A percentile compares a stretch with the other conserved stretches of the same genome.
Evolutionary conservation across 352 stramenopile genomes (phyloP).

Genomic region (Ophiocytium majus): DNA sequence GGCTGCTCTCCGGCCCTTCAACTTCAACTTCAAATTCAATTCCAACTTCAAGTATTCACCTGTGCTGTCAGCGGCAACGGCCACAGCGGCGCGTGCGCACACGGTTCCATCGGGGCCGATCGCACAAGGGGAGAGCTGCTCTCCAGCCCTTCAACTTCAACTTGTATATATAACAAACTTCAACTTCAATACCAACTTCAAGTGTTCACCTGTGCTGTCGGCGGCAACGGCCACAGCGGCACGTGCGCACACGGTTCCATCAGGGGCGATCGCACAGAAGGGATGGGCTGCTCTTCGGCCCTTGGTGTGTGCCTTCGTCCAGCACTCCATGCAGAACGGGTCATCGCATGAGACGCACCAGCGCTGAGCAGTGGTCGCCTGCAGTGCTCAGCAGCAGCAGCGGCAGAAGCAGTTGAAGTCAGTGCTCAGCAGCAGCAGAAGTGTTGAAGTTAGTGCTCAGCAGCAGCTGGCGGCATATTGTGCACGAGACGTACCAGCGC

Average conservation of each 20-base stretch:
- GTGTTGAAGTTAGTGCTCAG: not conserved
- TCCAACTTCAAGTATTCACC: no score
- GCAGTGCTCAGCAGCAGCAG: not conserved
- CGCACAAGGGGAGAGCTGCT: conserved; percentile 47
- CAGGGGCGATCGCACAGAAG: conserved; percentile 42
- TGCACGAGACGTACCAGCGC: not conserved
- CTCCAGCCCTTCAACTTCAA: conserved; percentile 66
- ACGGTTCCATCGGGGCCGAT: conserved; percentile 48
- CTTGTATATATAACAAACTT: no score
- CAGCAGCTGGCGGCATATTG: not conserved
- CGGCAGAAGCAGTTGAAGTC: not conserved
- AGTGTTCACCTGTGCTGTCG: no score
- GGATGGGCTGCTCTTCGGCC: conserved; percentile 62
- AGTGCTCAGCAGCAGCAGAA: not conserved
- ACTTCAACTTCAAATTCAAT: no score
- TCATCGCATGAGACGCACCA: conserved; percentile 70
- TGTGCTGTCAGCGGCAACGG: no score
- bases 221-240: conserved; percentile 36
- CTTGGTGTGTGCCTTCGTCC: conserved; percentile 66
- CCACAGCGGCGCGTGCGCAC: conserved; percentile 30
- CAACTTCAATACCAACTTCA: no score
- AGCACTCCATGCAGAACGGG: conserved; percentile 74
- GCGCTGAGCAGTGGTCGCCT: not conserved
- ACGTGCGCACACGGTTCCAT: conserved; percentile 40
- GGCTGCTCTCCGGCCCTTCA: conserved; percentile 61